phyloP scores from a whole-genome alignment of 352 stramenopile species.

The Blastocystis hominis region DNA sequence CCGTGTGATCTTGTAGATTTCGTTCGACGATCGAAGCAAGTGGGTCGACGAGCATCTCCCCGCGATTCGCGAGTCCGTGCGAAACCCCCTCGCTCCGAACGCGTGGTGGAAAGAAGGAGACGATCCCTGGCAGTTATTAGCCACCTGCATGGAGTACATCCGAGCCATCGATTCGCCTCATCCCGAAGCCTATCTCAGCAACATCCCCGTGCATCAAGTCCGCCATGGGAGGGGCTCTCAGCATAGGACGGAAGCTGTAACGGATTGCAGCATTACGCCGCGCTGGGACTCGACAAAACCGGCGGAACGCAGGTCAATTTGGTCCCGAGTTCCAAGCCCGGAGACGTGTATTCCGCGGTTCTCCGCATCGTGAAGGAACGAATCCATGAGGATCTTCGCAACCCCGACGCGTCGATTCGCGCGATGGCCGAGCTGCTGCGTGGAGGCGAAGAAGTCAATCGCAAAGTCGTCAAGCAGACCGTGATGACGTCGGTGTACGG shows the following conservation, averaged over 20 bases:
- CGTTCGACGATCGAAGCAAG: constrained; percentile 86
- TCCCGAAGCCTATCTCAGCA: constrained; percentile 83
- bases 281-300: constrained; percentile 81
- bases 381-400: constrained; percentile 68
- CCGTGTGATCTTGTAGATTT: constrained; percentile 68
- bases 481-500: constrained; percentile 99
- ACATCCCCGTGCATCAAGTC: constrained; percentile 85
- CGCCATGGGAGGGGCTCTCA: neutral
- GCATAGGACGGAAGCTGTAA: constrained; percentile 89
- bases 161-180: constrained; percentile 78
- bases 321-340: constrained; percentile 78
- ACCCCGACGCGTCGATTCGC: constrained; percentile 2
- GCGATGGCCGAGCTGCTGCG: constrained; percentile 43
- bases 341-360: constrained; percentile 94
- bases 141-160: constrained; percentile 88
- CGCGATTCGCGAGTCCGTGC: constrained; percentile 78
- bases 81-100: constrained; percentile 74
- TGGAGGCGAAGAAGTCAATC: constrained; percentile 71
- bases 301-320: constrained; percentile 93
- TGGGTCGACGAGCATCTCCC: constrained; percentile 85
- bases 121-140: constrained; percentile 91
- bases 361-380: constrained; percentile 71
- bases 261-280: constrained; percentile 97
- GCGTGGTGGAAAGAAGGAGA: constrained; percentile 91
- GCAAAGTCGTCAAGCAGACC: constrained; percentile 92